Conservation (phyloP, 805 yeast genomes). For the Vanderwaltozyma polyspora region DNA sequence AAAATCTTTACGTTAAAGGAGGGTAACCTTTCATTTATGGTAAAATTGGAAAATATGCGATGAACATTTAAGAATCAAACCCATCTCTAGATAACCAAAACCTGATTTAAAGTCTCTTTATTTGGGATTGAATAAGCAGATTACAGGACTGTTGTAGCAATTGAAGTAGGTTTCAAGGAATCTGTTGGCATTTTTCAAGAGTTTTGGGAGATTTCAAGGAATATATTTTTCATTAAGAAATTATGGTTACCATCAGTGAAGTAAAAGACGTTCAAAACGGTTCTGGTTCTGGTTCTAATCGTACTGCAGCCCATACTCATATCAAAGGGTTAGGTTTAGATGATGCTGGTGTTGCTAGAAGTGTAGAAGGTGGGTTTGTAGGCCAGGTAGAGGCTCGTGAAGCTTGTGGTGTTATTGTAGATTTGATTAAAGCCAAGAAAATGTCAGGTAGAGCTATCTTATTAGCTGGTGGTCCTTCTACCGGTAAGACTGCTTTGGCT, state of each 20-base stretch:
- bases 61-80: no score
- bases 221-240: not conserved
- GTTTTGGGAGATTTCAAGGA: no score
- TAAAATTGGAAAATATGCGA: no score
- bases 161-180: no score
- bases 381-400: slow-evolving; percentile 66
- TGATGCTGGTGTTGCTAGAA: slow-evolving; percentile 76
- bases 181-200: no score
- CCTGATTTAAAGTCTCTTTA: no score
- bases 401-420: slow-evolving; percentile 93
- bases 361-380: slow-evolving; percentile 76
- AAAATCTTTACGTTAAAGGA: no score
- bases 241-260: slow-evolving; percentile 4
- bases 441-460: slow-evolving; percentile 94
- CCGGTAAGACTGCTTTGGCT: slow-evolving; percentile 96
- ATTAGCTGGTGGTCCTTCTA: slow-evolving; percentile 96
- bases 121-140: no score
- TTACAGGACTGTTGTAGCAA: no score
- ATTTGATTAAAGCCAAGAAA: slow-evolving; percentile 80
- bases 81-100: no score
- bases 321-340: slow-evolving; percentile 91
- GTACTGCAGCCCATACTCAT: slow-evolving; percentile 95
- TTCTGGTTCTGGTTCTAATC: slow-evolving; percentile 17
- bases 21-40: no score
- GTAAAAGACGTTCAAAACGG: slow-evolving; percentile 3